These are phyloP conservation scores for Coemansia sp. DNA, from an alignment of 192 early-diverging fungal genomes.

Conservation along the genomic window DNA sequence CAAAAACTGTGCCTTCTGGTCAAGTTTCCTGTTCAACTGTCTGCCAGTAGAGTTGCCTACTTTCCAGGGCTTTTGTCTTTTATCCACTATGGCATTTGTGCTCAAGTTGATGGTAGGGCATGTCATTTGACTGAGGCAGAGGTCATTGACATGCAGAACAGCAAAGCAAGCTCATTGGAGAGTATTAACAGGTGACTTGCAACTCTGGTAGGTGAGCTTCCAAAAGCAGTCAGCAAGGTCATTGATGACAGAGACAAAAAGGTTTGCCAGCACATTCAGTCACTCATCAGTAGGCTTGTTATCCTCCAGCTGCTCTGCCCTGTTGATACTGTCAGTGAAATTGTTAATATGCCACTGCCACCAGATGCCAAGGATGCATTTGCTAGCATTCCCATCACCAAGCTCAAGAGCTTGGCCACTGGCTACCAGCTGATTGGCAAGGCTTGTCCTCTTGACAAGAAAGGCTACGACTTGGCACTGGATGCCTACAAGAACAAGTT, in stretches of 20 bases:
- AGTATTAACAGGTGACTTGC: conserved; percentile 28
- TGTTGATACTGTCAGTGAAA: conserved; percentile 16
- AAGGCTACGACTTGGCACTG: conserved; percentile 16
- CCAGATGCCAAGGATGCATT: conserved; percentile 31
- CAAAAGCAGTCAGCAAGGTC: neutral
- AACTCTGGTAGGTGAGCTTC: conserved; percentile 31
- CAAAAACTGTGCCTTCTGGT: conserved; percentile 27
- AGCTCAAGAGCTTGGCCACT: conserved; percentile 1
- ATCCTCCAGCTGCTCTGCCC: conserved; percentile 44
- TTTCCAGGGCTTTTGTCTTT: conserved; percentile 19
- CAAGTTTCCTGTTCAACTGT: conserved; percentile 21
- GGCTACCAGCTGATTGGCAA: conserved; percentile 43
- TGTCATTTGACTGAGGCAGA: neutral
- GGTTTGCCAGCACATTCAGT: conserved; percentile 23
- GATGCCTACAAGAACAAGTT: neutral
- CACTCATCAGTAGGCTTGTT: conserved; percentile 17
- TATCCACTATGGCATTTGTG: conserved; percentile 30
- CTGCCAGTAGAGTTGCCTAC: conserved; percentile 30
- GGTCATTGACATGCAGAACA: neutral
- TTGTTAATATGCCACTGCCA: conserved; percentile 15
- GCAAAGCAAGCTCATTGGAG: conserved; percentile 12
- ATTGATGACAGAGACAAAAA: neutral
- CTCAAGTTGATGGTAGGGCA: neutral
- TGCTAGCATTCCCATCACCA: neutral
- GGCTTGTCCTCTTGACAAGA: conserved; percentile 23